These are phyloP conservation scores for Yarrowia sp. DNA, from an alignment of 805 yeast species.

Conservation along the genomic window DNA sequence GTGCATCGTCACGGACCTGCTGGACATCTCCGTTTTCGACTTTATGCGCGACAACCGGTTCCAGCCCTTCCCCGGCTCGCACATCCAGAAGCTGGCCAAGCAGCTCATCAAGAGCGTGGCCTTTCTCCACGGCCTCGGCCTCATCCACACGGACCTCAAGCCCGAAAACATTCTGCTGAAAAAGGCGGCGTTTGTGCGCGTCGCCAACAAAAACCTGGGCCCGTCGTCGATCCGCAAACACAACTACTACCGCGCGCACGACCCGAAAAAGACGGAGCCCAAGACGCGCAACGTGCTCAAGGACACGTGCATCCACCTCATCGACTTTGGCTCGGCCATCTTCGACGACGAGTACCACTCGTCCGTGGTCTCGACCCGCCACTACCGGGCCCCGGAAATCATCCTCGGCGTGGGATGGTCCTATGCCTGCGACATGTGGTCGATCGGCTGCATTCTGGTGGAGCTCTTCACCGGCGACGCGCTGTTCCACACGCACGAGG, in stretches of 20 bases:
- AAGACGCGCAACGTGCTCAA: constrained; percentile 51
- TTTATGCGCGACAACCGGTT: constrained; percentile 81
- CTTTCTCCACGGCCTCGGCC: constrained; percentile 81
- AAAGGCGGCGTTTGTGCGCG: constrained; percentile 48
- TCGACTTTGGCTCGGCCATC: constrained; percentile 96
- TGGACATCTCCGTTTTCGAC: constrained; percentile 84
- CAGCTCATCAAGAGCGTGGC: constrained; percentile 84
- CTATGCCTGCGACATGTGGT: constrained; percentile 96
- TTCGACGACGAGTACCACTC: constrained; percentile 94
- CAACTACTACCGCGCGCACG: constrained; percentile 22
- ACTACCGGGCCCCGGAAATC: constrained; percentile 96
- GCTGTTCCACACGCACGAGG: constrained; percentile 90
- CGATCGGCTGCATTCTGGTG: constrained; percentile 87
- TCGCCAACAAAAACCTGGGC: constrained; percentile 31
- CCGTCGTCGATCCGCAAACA: constrained; percentile 24
- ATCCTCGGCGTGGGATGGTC: constrained; percentile 96
- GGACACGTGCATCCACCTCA: constrained; percentile 80
- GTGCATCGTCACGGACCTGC: constrained; percentile 85
- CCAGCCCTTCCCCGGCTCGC: constrained; percentile 90
- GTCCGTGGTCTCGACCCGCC: constrained; percentile 88
- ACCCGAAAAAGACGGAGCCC: constrained; percentile 35
- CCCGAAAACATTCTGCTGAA: constrained; percentile 88
- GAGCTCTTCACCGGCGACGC: constrained; percentile 95
- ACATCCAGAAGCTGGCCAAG: constrained; percentile 81
- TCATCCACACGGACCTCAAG: constrained; percentile 93